A percentile compares a stretch with the other conserved stretches of the same genome.
phyloP scores from a whole-genome alignment of 306 rosid genomes.

The Inga oerstediana region DNA sequence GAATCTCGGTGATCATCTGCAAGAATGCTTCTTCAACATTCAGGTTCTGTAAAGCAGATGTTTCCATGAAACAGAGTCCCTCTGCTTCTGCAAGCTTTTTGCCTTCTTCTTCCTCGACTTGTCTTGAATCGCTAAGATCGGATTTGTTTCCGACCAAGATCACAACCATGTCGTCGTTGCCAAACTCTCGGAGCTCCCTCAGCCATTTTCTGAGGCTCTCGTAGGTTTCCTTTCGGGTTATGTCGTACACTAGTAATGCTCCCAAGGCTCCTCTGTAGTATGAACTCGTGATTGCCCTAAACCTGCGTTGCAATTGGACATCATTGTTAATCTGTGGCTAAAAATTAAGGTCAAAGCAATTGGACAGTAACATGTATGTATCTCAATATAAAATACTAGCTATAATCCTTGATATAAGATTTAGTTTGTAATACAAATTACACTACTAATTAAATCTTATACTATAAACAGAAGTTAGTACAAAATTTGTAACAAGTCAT shows the following conservation, averaged over 20 bases:
- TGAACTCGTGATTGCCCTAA: slow-evolving; percentile 93
- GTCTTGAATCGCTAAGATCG: slow-evolving; percentile 67
- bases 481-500: background rate
- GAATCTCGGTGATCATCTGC: slow-evolving; percentile 69
- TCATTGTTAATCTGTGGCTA: background rate
- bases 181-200: slow-evolving; percentile 68
- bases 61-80: slow-evolving; percentile 84
- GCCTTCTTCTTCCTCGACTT: slow-evolving; percentile 77
- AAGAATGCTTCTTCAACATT: slow-evolving; percentile 84
- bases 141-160: slow-evolving; percentile 78
- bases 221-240: slow-evolving; percentile 55
- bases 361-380: background rate
- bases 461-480: too few relatives aligned
- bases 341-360: background rate
- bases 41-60: slow-evolving; percentile 78
- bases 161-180: slow-evolving; percentile 70
- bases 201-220: slow-evolving; percentile 73
- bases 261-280: slow-evolving; percentile 96
- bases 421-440: too few relatives aligned
- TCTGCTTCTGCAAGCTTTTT: slow-evolving; percentile 59
- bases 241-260: slow-evolving; percentile 82
- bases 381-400: too few relatives aligned
- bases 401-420: too few relatives aligned
- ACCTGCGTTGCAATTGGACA: slow-evolving; percentile 42
- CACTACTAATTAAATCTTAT: too few relatives aligned